Evolutionary conservation across 768 basidiomycete genomes (phyloP), one percentile per base, ranked within the genome.

Genomic region (Hericium rajendrae): DNA sequence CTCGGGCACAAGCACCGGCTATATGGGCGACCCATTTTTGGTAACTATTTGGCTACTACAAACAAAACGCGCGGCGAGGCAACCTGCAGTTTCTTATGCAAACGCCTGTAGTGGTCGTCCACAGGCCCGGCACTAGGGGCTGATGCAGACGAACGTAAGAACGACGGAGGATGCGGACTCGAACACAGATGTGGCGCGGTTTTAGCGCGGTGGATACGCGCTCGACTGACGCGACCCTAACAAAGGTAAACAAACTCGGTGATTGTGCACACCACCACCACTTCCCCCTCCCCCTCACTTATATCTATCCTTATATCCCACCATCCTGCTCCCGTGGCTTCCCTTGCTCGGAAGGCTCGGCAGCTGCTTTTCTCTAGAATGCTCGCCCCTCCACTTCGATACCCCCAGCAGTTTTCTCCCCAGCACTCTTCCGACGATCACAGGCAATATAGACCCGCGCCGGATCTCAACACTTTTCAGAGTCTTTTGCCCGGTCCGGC

Each of bases 401-500:
- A 80, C 62, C 83, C 80, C 55, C 62, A 77, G 6, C 69, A 77
- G 28, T 73, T 77, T 52, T 84, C 86, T 65, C 71, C 79, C 40
- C 69, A 75, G 5, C 74, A 78, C 52, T 76, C 78, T 65, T 66
- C 79, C 37, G 81, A 84, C 52, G 80, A 81, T 65, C 66, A 74
- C 48, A 64, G 76, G 28, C 81, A 82, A 61, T 83, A 81, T 67
- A 75, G 81, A 46, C 87, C 87, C 3, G 78, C 84, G 39, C 82
- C 80, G 66, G 86, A 90, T 67, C 67, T 85, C 59, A 86, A 88
- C 59, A 74, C 83, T 3, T 90, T 89, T 75, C 88, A 86, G 62
- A 85, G 75, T 62, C 76, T 88, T n/a, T 79, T 88, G 39, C 85
- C 86, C 4, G 86, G 86, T n/a, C 81, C 85, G 16, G 32, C 32